Base-by-base conservation (phyloP, 164 flowering plant species). In the Aristolochia contorta region DNA sequence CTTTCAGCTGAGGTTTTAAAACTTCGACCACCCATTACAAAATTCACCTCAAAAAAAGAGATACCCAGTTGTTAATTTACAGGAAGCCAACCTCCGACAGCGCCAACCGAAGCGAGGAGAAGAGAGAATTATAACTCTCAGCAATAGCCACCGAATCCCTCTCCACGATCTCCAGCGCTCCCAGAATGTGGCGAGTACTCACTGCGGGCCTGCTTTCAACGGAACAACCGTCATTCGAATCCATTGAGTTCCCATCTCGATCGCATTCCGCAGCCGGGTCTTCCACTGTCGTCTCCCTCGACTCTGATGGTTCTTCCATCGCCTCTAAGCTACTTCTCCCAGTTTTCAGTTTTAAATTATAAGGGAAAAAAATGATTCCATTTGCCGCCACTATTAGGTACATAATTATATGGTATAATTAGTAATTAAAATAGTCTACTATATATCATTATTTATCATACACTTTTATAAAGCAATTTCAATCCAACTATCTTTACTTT, bases 61-160 rank as follows among this genome's bases (percentile, higher is more conserved):
- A 37, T n/a, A n/a, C 12, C 43, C 9, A 10, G 3, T 37, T 7
- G 43, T 37, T 37, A 37, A 37, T 37, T 37, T 37, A 57, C 16
- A 12, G 23, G 46, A 47, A 19, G 32, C 56, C 46, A 18, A 30
- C 98, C 91, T 91, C 79, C 3, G 91, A 83, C 37, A 91, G 90
- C 37, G 87, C 83, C 18, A 75, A 67, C 13, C 99, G 95, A 20
- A 94, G 96, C 2, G 99, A 91, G 61, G 81, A 75, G 71, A 91
- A 88, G 55, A 94, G 97, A 66, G 97, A 83, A 3, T 79, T 67
- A 82, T 76, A 91, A 76, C 96, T 94, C 69, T 87, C 82, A 63
- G 97, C 93, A 57, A 94, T 85, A 56, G 96, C 90, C 6, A 69
- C 14, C 12, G 99, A 87, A 72, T 94, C 97, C 61, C 84, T 79